phyloP scores from a whole-genome alignment of 768 basidiomycete species.

The Phaffia australis region DNA sequence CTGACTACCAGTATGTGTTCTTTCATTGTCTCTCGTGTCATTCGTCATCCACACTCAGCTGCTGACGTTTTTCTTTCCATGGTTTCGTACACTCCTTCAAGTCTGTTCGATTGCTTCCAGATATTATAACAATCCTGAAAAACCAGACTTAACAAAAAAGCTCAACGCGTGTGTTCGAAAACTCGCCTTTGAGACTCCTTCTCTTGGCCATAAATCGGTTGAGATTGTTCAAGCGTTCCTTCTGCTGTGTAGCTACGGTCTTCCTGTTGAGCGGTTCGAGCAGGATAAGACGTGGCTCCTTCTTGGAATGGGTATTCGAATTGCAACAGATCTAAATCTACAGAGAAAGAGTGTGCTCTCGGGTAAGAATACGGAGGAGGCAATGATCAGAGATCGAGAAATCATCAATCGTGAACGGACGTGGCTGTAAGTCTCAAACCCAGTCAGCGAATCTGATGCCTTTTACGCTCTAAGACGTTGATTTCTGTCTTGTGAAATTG shows the following conservation, averaged over 20 bases:
- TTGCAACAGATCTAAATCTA: constrained; percentile 91
- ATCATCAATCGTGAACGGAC: constrained; percentile 89
- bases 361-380: constrained; percentile 68
- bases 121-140: constrained; percentile 48
- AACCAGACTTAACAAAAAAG: constrained; percentile 65
- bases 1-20: constrained; percentile 69
- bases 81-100: constrained; percentile 34
- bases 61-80: background rate
- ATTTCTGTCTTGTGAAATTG: no score
- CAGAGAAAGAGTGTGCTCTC: constrained; percentile 66
- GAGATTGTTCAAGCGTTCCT: constrained; percentile 94
- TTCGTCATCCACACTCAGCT: no score
- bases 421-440: constrained; percentile 79
- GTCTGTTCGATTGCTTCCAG: constrained; percentile 92
- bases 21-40: constrained; percentile 1
- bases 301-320: constrained; percentile 83
- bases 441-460: background rate
- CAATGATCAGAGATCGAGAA: constrained; percentile 54
- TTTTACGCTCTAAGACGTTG: background rate
- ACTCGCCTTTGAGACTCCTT: constrained; percentile 56
- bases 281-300: constrained; percentile 63
- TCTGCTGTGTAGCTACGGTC: constrained; percentile 71
- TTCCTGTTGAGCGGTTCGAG: constrained; percentile 86
- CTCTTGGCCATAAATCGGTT: constrained; percentile 48
- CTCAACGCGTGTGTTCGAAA: constrained; percentile 61